Percentiles rank a stretch among this genome's conserved stretches.
Conservation (phyloP, 225 moss, liverwort and hornwort genomes). For the Marchantia paleacea region DNA sequence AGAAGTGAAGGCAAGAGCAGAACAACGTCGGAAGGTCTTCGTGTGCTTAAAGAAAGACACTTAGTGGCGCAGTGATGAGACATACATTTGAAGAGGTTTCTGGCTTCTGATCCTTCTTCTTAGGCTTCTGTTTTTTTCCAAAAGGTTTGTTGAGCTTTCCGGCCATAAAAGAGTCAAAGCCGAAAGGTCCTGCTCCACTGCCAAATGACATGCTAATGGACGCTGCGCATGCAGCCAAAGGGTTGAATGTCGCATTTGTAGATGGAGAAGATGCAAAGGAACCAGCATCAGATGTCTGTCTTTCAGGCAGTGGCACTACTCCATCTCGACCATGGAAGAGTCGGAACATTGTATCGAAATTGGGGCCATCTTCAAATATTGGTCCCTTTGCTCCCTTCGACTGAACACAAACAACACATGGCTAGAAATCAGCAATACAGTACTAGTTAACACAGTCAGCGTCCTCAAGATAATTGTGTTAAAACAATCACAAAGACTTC, state of each 20-base stretch:
- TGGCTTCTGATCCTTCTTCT: slow-evolving; percentile 26
- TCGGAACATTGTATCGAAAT: slow-evolving; percentile 73
- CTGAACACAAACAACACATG: slow-evolving; percentile 23
- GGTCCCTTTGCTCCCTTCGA: slow-evolving; percentile 65
- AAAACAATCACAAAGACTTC: no score
- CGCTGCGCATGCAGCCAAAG: slow-evolving; percentile 53
- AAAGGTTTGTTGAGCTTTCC: slow-evolving; percentile 29
- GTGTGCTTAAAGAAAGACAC: not conserved
- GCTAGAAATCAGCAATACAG: not conserved
- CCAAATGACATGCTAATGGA: slow-evolving; percentile 52
- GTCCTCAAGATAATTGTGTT: not conserved
- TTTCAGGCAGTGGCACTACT: slow-evolving; percentile 63
- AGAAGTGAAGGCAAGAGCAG: not conserved
- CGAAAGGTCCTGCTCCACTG: slow-evolving; percentile 48
- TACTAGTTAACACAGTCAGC: not conserved
- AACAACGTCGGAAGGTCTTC: not conserved
- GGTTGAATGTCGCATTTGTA: slow-evolving; percentile 34
- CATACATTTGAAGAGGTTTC: slow-evolving; percentile 22
- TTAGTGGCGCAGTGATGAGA: not conserved
- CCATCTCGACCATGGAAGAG: slow-evolving; percentile 89
- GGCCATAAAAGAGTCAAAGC: slow-evolving; percentile 51
- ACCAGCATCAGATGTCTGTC: slow-evolving; percentile 17
- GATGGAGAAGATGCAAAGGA: slow-evolving; percentile 14
- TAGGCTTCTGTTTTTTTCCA: slow-evolving; percentile 34
- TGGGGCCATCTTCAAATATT: slow-evolving; percentile 93